Evolutionary conservation across 352 stramenopile species (phyloP).

Genomic region (Porosira glacialis): DNA sequence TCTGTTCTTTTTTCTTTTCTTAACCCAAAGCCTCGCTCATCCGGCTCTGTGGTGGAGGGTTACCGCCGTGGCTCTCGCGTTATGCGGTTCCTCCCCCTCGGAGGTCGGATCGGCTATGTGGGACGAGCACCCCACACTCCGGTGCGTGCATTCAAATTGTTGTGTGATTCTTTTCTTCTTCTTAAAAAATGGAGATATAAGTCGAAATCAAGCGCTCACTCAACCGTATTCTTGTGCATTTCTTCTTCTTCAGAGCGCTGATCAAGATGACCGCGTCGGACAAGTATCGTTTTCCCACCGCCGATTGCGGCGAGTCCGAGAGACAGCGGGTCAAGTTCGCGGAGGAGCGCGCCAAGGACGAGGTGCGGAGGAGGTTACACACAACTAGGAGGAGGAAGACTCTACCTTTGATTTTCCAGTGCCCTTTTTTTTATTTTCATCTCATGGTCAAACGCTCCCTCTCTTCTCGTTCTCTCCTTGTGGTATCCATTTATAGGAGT

Average conservation of each 20-base stretch:
- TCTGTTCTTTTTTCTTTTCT: neutral
- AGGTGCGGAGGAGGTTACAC: too few relatives aligned
- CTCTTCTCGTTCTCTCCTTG: too few relatives aligned
- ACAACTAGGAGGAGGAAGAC: too few relatives aligned
- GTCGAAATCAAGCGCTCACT: neutral
- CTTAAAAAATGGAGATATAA: neutral
- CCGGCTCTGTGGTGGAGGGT: constrained; percentile 65
- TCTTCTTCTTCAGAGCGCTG: neutral
- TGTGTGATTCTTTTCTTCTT: neutral
- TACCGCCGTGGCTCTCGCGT: constrained; percentile 54
- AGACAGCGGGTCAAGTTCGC: constrained; percentile 54
- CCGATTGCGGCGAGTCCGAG: constrained; percentile 61
- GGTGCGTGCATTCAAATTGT: constrained; percentile 54
- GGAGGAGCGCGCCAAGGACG: constrained; percentile 52
- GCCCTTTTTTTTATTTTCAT: too few relatives aligned
- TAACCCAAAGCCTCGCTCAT: constrained; percentile 8
- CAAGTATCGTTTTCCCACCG: constrained; percentile 76
- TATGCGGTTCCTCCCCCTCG: constrained; percentile 49
- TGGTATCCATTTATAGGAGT: too few relatives aligned
- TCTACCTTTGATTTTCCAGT: too few relatives aligned
- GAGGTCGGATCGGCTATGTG: constrained; percentile 50
- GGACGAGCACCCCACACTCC: constrained; percentile 65
- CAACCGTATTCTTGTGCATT: neutral
- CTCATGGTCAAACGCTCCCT: too few relatives aligned
- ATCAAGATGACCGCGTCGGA: constrained; percentile 65